Evolutionary conservation across 108 stramenopile genomes (phyloP).

Genomic region (Nitzschia sp.): DNA sequence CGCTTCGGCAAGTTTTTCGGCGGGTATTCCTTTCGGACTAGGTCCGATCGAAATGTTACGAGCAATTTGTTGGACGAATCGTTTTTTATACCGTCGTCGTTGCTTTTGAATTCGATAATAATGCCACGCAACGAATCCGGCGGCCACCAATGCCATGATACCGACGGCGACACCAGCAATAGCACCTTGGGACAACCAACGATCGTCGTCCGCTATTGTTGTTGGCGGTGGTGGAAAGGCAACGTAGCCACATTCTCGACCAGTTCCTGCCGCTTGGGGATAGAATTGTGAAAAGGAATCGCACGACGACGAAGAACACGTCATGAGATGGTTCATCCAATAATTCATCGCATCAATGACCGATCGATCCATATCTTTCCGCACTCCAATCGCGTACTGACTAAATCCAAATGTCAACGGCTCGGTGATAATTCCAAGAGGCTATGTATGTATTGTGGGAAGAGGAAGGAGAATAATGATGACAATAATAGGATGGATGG

Average conservation of each 20-base stretch:
- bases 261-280: constrained; percentile 18
- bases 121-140: neutral
- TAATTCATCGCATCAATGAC: constrained; percentile 27
- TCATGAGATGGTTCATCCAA: constrained; percentile 35
- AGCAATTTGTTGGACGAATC: constrained; percentile 36
- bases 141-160: neutral
- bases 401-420: constrained; percentile 35
- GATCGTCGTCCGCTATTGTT: neutral
- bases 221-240: constrained; percentile 11
- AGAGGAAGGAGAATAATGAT: neutral
- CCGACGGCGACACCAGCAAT: constrained; percentile 18
- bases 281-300: constrained; percentile 24
- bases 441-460: neutral
- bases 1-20: constrained; percentile 25
- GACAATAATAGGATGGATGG: too few relatives aligned
- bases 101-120: constrained; percentile 13
- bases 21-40: neutral
- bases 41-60: constrained; percentile 27
- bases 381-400: constrained; percentile 38
- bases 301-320: constrained; percentile 16
- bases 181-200: neutral
- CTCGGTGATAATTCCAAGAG: constrained; percentile 29
- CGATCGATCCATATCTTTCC: constrained; percentile 13
- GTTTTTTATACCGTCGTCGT: constrained; percentile 19
- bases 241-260: constrained; percentile 39